These are phyloP conservation scores for Gracilaria domingensis DNA, from an alignment of 23 red algal genomes.

Conservation along the genomic window DNA sequence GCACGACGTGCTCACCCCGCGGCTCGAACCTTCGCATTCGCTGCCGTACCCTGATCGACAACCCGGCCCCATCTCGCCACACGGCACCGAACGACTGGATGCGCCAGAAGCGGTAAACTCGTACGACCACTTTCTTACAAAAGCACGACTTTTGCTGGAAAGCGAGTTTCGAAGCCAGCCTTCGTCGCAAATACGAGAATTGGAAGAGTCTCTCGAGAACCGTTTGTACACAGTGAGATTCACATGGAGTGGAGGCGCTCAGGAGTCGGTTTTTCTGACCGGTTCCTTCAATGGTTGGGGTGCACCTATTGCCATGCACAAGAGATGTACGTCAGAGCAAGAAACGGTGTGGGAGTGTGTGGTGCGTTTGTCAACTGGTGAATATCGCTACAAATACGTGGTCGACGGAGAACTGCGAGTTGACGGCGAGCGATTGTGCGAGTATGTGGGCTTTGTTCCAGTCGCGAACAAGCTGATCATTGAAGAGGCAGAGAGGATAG, in stretches of 20 bases:
- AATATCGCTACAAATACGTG: slow-evolving; percentile 24
- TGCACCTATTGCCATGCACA: slow-evolving; percentile 29
- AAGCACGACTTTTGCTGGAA: slow-evolving; percentile 13
- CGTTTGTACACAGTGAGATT: slow-evolving; percentile 18
- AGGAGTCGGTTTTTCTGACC: slow-evolving; percentile 14
- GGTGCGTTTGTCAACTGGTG: slow-evolving; percentile 17
- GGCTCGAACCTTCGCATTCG: slow-evolving; percentile 7
- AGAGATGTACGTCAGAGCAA: not conserved
- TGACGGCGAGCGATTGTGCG: slow-evolving; percentile 25
- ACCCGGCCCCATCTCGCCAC: not conserved
- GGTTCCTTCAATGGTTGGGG: slow-evolving; percentile 51
- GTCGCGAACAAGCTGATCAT: slow-evolving; percentile 22
- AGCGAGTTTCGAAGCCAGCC: not conserved
- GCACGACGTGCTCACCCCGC: not conserved
- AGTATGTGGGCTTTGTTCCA: not conserved
- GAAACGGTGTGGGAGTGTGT: slow-evolving; percentile 47
- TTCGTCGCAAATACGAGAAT: not conserved
- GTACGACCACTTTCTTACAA: slow-evolving; percentile 16
- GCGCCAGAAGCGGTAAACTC: not conserved
- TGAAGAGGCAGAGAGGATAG: not conserved
- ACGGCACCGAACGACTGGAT: not conserved
- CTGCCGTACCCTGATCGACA: not conserved
- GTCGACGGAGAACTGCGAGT: slow-evolving; percentile 38
- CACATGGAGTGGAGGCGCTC: slow-evolving; percentile 15
- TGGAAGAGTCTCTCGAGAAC: not conserved